Evolutionary conservation across 2,329 filamentous ascomycete genomes (phyloP).

Genomic region (Coniochaeta sp.): DNA sequence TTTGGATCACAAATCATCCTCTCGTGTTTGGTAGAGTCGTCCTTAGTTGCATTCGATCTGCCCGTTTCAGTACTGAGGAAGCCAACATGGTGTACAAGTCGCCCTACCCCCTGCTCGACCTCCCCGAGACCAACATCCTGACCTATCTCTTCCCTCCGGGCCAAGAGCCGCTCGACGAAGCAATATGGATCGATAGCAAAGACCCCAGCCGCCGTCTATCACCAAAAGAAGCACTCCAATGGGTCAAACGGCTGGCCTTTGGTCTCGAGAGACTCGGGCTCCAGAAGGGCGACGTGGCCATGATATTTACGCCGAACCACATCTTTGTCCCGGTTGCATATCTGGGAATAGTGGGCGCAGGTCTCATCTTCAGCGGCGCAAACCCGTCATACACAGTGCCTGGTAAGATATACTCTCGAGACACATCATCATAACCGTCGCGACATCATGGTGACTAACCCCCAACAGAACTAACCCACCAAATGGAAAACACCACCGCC

Average conservation of each 20-base stretch:
- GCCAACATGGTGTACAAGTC: conserved; percentile 32
- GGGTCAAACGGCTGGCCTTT: conserved; percentile 41
- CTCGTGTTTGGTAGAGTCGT: neutral
- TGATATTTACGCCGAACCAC: conserved; percentile 47
- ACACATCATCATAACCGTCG: neutral
- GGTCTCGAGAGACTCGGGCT: conserved; percentile 33
- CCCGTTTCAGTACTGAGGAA: no score
- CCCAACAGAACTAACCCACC: conserved; percentile 38
- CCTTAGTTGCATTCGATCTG: no score
- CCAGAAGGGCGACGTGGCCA: conserved; percentile 39
- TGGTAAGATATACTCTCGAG: no score
- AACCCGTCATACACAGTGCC: conserved; percentile 43
- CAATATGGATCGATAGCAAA: conserved; percentile 46
- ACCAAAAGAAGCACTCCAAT: conserved; percentile 36
- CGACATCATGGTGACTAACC: neutral
- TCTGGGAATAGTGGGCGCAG: conserved; percentile 43
- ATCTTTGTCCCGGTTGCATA: conserved; percentile 48
- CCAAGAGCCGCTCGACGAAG: conserved; percentile 29
- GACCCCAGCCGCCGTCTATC: conserved; percentile 35
- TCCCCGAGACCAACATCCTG: conserved; percentile 36
- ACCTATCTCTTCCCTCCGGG: conserved; percentile 24
- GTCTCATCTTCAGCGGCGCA: conserved; percentile 44
- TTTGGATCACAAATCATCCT: neutral
- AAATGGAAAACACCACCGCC: conserved; percentile 42
- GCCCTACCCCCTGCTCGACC: conserved; percentile 30